phyloP scores from a whole-genome alignment of 2,329 filamentous ascomycete genomes.

The Exophiala viscosa region DNA sequence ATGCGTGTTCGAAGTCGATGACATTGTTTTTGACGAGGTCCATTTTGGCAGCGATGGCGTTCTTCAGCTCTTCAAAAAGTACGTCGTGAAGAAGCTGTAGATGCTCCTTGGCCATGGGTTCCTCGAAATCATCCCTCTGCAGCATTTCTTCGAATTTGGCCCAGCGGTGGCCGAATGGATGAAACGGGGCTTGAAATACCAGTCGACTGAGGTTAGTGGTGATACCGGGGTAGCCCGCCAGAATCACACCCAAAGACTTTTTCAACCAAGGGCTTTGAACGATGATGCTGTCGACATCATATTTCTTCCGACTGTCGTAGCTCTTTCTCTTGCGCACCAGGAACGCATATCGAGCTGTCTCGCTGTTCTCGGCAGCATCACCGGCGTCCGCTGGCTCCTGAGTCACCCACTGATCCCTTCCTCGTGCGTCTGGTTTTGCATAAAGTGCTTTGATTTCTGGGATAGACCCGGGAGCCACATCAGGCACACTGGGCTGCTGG shows the following conservation, averaged over 20 bases:
- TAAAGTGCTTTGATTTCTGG: slow-evolving; percentile 48
- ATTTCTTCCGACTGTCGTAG: slow-evolving; percentile 57
- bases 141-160: slow-evolving; percentile 39
- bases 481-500: neutral
- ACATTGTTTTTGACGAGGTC: slow-evolving; percentile 54
- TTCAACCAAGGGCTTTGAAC: slow-evolving; percentile 62
- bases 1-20: slow-evolving; percentile 49
- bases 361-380: slow-evolving; percentile 58
- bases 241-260: slow-evolving; percentile 51
- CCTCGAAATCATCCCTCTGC: slow-evolving; percentile 41
- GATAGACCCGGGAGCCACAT: slow-evolving; percentile 31
- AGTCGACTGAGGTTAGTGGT: slow-evolving; percentile 58
- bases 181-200: slow-evolving; percentile 59
- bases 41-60: slow-evolving; percentile 48
- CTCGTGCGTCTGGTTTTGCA: slow-evolving; percentile 50
- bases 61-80: slow-evolving; percentile 50
- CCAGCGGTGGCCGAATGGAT: slow-evolving; percentile 66
- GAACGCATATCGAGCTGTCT: slow-evolving; percentile 60
- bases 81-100: slow-evolving; percentile 47
- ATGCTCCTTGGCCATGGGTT: slow-evolving; percentile 42
- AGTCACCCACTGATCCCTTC: slow-evolving; percentile 54
- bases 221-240: slow-evolving; percentile 59
- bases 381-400: slow-evolving; percentile 54
- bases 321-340: slow-evolving; percentile 58
- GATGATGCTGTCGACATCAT: slow-evolving; percentile 60